Evolutionary conservation across 2,329 filamentous ascomycete genomes (phyloP), one percentile per base, ranked within the genome.

Genomic region (Phialophora macrospora): DNA sequence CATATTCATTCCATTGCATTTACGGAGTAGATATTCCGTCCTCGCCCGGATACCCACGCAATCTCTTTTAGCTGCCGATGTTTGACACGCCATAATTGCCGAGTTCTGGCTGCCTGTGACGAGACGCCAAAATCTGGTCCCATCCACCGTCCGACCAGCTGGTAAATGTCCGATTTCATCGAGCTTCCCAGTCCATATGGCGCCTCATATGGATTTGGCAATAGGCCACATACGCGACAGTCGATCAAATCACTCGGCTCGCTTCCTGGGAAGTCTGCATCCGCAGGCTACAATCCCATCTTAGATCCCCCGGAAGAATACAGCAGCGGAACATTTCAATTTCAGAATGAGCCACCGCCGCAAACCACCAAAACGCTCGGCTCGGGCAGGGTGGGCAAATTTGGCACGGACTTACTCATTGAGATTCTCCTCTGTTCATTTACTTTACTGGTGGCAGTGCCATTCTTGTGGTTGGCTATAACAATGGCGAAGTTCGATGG

Each of bases 391-490:
- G 28, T 60, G 22, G 65, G 62, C 34, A 67, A 65, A 51, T 67
- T 59, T n/a, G 65, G 65, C 3, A 38, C 55, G n/a, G 65, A 67
- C 38, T 49, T 67, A 51, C n/a, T 64, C 12, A n/a, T 65, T 22
- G 65, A 67, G 49, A 60, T 67, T 22, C 14, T 51, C 8, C 30
- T 67, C 54, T 67, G 65, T 44, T 34, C 54, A n/a, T 62, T 67
- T 17, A 59, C 62, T 2, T 54, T 67, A 30, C 52, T 59, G 38
- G 62, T 55, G 12, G 28, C 62, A 6, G 55, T 64, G 26, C 65
- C 65, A 7, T 67, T 67, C 41, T 44, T 65, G 26, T 67, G 65
- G 65, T 30, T 67, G 34, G 65, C 65, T 12, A 52, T 67, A 11
- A 54, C 62, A 1, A 55, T 64, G 58, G 52, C 54, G 12, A 62